Base-by-base conservation (phyloP, 192 early-diverging fungal species). In the Umbelopsis sp. region DNA sequence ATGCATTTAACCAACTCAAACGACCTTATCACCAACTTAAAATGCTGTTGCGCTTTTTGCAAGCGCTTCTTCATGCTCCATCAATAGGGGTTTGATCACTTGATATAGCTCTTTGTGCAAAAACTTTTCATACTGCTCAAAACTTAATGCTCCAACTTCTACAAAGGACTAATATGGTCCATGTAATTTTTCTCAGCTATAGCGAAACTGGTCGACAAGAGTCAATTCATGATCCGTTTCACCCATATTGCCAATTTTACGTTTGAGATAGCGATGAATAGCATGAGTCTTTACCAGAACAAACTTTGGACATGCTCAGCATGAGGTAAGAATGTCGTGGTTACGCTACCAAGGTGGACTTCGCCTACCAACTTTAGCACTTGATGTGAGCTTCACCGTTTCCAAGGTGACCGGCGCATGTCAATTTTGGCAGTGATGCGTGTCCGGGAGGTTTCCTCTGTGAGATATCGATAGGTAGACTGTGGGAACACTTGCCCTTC, bases 21-120 rank as follows among this genome's bases (percentile, higher is more conserved):
- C 35, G 47, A 66, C 65, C 49, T 72, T 50, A 58, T 64, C 55
- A 67, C 84, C 82, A 76, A 86, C 76, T 64, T 84, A 86, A 46
- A 85, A 81, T 3, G 80, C 78, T 30, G 67, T 84, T 21, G 82
- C 85, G 50, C 84, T 86, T 25, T 83, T 79, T 11, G 45, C 50
- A 61, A 85, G 48, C 1, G 73, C 30, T 45, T 81, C 72, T 22
- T 79, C 78, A 33, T 85, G 84, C n/a, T 74, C 47, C 4, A 44
- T 20, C 6, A 66, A 7, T 18, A 66, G 20, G 20, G 65, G 65
- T 21, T 46, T 46, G 11, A 66, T n/a, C 41, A 22, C 25, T 11
- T 15, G 66, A 9, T 65, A 67, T 65, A 80, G 37, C 3, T 78
- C 12, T 12, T 53, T 25, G 18, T 45, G 46, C 18, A 25, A 46